These are phyloP conservation scores for Trifolium repens DNA, from an alignment of 306 rosid species.

Conservation along the genomic window DNA sequence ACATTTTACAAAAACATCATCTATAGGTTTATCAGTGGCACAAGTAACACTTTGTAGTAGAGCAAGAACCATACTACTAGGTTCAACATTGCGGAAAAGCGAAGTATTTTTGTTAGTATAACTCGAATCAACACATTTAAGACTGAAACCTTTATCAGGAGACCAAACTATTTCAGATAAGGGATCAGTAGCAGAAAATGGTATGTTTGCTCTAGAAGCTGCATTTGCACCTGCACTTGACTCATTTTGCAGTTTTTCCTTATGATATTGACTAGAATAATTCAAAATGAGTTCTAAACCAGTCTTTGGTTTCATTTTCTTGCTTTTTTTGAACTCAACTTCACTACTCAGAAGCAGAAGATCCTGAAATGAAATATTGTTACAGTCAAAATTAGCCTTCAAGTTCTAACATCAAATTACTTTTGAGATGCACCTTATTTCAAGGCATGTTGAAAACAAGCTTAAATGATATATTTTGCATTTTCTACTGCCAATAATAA, in stretches of 20 bases:
- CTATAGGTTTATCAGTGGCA: constrained; percentile 45
- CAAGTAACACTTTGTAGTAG: constrained; percentile 47
- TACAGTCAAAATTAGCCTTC: constrained; percentile 35
- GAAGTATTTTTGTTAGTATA: constrained; percentile 49
- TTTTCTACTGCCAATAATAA: neutral
- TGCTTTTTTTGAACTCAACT: constrained; percentile 59
- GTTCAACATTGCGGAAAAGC: constrained; percentile 52
- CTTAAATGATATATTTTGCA: neutral
- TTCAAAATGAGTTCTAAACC: constrained; percentile 60
- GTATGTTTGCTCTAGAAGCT: constrained; percentile 57
- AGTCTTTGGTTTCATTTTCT: constrained; percentile 55
- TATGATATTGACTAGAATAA: constrained; percentile 46
- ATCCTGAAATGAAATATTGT: constrained; percentile 60
- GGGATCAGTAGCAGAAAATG: constrained; percentile 59
- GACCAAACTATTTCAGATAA: constrained; percentile 95
- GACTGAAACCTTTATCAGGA: constrained; percentile 70
- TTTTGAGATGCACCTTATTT: neutral
- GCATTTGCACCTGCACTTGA: constrained; percentile 99
- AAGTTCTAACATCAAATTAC: neutral
- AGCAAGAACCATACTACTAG: constrained; percentile 63
- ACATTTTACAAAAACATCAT: constrained; percentile 44
- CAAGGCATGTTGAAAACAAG: neutral
- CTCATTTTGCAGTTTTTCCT: constrained; percentile 49
- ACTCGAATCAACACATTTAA: constrained; percentile 64
- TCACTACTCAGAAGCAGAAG: constrained; percentile 40